Evolutionary conservation across 345 rosid species (phyloP).

Genomic region (Durio zibethinus): DNA sequence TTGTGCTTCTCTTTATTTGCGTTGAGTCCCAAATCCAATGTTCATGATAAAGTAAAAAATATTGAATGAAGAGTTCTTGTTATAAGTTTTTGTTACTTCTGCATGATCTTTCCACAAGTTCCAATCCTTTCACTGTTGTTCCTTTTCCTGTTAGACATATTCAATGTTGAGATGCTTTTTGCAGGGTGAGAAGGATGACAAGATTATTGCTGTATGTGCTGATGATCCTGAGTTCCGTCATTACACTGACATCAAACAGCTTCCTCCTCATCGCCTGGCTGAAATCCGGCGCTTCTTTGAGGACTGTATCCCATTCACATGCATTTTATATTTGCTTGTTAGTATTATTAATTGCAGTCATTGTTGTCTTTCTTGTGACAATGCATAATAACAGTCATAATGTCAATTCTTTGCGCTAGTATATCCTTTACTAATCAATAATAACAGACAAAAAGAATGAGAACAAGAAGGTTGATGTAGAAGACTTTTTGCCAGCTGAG

Average conservation of each 20-base stretch:
- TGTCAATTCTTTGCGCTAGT: background rate
- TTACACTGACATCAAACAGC: slow-evolving; percentile 84
- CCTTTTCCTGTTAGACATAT: background rate
- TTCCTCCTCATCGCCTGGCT: slow-evolving; percentile 96
- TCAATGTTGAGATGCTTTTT: slow-evolving; percentile 1
- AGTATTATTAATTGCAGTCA: background rate
- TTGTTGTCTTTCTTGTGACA: background rate
- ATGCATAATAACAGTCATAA: background rate
- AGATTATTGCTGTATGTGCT: slow-evolving; percentile 95
- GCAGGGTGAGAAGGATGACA: slow-evolving; percentile 98
- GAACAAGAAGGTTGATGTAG: slow-evolving; percentile 93
- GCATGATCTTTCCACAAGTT: background rate
- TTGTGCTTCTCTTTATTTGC: background rate
- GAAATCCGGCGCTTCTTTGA: slow-evolving; percentile 98
- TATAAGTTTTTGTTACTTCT: background rate
- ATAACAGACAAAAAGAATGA: slow-evolving; percentile 90
- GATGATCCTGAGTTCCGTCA: slow-evolving; percentile 99
- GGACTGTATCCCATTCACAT: slow-evolving; percentile 72
- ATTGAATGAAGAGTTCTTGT: background rate
- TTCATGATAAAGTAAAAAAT: background rate
- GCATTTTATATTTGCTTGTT: background rate
- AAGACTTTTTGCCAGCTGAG: slow-evolving; percentile 83
- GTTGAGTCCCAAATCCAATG: background rate
- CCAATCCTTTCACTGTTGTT: background rate
- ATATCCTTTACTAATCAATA: slow-evolving; percentile 36